Evolutionary conservation across 495 filamentous ascomycete species (phyloP).

Genomic region (Penicillium flavigenum): DNA sequence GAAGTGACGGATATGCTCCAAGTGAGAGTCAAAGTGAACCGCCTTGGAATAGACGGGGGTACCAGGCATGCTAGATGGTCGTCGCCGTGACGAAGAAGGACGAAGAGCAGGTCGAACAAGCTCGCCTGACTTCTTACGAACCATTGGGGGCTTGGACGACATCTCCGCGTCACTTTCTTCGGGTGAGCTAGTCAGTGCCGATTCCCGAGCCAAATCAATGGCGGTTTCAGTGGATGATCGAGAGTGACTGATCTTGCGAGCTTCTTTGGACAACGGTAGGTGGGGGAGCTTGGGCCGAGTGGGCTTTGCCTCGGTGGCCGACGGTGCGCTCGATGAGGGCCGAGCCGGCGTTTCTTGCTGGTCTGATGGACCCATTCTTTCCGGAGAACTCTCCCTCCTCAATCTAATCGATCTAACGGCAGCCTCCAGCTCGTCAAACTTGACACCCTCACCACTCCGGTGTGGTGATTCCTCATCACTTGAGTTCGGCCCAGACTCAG

Average conservation of each 20-base stretch:
- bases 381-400: slow-evolving; percentile 61
- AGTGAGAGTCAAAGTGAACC: slow-evolving; percentile 91
- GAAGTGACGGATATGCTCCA: slow-evolving; percentile 95
- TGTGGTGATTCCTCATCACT: slow-evolving; percentile 76
- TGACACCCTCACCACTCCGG: slow-evolving; percentile 57
- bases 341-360: slow-evolving; percentile 38
- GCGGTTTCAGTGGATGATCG: slow-evolving; percentile 80
- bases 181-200: slow-evolving; percentile 60
- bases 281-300: slow-evolving; percentile 20
- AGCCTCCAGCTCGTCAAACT: slow-evolving; percentile 74
- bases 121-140: slow-evolving; percentile 97
- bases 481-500: slow-evolving; percentile 72
- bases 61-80: slow-evolving; percentile 95
- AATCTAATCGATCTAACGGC: slow-evolving; percentile 79
- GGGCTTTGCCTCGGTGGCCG: slow-evolving; percentile 5
- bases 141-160: slow-evolving; percentile 72
- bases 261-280: slow-evolving; percentile 52
- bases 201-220: slow-evolving; percentile 52
- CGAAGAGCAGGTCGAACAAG: slow-evolving; percentile 90
- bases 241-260: slow-evolving; percentile 72
- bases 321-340: slow-evolving; percentile 26
- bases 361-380: slow-evolving; percentile 40
- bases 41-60: slow-evolving; percentile 93
- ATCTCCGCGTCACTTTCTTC: slow-evolving; percentile 60
- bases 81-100: slow-evolving; percentile 63